Evolutionary conservation across 1,284 basidiomycete genomes (phyloP), one percentile per base, ranked within the genome.

Genomic region (Rhodotorula sp.): DNA sequence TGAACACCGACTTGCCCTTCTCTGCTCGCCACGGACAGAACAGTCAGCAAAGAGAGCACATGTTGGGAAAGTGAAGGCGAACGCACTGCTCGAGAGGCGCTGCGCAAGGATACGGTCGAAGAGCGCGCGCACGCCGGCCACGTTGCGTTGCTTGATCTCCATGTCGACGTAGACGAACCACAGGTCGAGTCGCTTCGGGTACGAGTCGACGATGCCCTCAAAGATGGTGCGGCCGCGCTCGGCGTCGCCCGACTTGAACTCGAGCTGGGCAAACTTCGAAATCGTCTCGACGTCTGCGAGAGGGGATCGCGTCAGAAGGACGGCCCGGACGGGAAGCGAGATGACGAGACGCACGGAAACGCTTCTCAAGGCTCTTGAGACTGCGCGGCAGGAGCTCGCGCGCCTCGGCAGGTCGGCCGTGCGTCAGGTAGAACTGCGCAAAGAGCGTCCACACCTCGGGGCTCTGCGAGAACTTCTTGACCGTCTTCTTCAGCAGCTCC

Each of bases 101-200:
- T 89, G 85, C 25, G 87, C 83, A 19, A 99, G 83, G 13, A 92
- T 87, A 19, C 94, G 89, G 72, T 91, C 89, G 78, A 97, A 94
- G 25, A 98, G 82, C 66, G 89, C 89, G 87, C 93, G 85, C 57
- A 92, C 81, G 76, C 86, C 88, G 75, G 90, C 89, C 49, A 95
- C 89, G 81, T 96, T 88, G 34, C 85, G 83, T 80, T 90, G 88
- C 58, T 87, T 86, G 10, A 89, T 89, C 80, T 98, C 92, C 89
- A 97, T 94, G 80, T 99, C 97, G 80, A 98, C 89, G 82, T 99
- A 99, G 67, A 98, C 86, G 68, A 91, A 91, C 95, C 97, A 99
- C 54, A 98, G 84, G 81, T 99, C 96, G 84, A 94, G 89, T 61
- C 93, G 88, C 81, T 95, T 97, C 4, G 94, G 90, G 83, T 97